Conservation (phyloP, 495 filamentous ascomycete species). For the Geopyxis carbonaria region DNA sequence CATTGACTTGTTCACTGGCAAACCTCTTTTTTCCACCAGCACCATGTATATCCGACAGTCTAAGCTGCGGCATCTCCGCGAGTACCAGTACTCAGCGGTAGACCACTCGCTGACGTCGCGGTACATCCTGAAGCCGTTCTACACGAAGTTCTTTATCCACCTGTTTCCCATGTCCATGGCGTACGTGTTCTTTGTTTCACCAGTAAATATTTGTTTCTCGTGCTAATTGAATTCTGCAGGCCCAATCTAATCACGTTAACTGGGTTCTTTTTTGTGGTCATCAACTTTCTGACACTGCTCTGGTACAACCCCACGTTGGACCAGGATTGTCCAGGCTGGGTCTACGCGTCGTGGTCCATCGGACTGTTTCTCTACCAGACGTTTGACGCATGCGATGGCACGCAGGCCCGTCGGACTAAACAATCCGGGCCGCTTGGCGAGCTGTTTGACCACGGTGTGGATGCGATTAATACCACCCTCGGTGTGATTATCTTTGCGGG, state of each 20-base stretch:
- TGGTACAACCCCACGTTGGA: constrained; percentile 95
- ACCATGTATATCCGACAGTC: constrained; percentile 75
- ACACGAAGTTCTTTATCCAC: constrained; percentile 82
- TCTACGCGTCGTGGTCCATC: constrained; percentile 77
- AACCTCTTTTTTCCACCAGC: not conserved
- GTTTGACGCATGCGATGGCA: constrained; percentile 90
- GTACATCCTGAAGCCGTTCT: constrained; percentile 93
- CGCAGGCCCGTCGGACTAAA: constrained; percentile 79
- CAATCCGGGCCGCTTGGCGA: constrained; percentile 91
- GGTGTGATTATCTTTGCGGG: constrained; percentile 82
- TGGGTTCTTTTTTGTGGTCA: constrained; percentile 78
- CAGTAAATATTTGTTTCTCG: not conserved
- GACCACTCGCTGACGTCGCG: constrained; percentile 78
- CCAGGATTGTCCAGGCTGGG: constrained; percentile 83
- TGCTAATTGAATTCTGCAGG: constrained; percentile 7
- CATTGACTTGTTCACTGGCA: too few relatives aligned
- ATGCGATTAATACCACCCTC: constrained; percentile 88
- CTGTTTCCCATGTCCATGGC: constrained; percentile 95
- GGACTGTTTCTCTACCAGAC: constrained; percentile 95
- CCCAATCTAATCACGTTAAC: constrained; percentile 71
- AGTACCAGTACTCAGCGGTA: constrained; percentile 83
- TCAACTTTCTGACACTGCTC: constrained; percentile 81
- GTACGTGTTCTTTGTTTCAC: constrained; percentile 32
- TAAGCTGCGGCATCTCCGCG: constrained; percentile 65
- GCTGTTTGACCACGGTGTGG: constrained; percentile 94